Percentiles rank a stretch among this genome's conserved stretches.
Conservation (phyloP, 179 eudicot species). For the Drosera spatulata region DNA sequence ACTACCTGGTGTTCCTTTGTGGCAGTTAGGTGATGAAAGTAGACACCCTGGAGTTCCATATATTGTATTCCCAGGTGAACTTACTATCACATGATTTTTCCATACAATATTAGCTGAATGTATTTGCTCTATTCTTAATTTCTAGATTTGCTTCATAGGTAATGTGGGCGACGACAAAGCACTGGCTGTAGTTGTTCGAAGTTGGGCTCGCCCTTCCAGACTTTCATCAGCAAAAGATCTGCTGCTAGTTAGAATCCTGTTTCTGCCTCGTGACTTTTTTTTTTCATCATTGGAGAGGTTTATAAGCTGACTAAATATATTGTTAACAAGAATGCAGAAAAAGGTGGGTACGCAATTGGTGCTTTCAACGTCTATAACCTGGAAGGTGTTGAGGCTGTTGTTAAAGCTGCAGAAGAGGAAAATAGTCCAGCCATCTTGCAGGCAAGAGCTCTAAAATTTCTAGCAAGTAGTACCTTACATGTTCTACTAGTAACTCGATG, state of each 20-base stretch:
- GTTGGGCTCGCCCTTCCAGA: constrained; percentile 67
- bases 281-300: neutral
- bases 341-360: constrained; percentile 92
- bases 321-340: constrained; percentile 61
- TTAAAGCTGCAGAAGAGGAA: constrained; percentile 91
- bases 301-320: neutral
- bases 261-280: constrained; percentile 4
- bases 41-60: constrained; percentile 90
- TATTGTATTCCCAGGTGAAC: constrained; percentile 89
- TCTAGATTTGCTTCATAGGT: constrained; percentile 29
- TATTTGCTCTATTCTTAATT: constrained; percentile 3
- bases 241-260: constrained; percentile 44
- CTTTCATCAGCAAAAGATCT: constrained; percentile 66
- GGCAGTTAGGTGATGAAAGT: constrained; percentile 93
- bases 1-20: constrained; percentile 88
- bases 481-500: too few relatives aligned
- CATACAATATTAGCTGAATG: constrained; percentile 4
- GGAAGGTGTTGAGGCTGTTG: constrained; percentile 95
- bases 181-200: constrained; percentile 73
- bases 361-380: constrained; percentile 94
- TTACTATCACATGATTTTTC: constrained; percentile 4
- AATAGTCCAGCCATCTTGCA: constrained; percentile 93
- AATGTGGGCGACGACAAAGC: constrained; percentile 90
- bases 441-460: constrained; percentile 16
- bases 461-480: too few relatives aligned